Evolutionary conservation across 371 early-diverging fungal species (phyloP).

Genomic region (Mucor circinelloides): DNA sequence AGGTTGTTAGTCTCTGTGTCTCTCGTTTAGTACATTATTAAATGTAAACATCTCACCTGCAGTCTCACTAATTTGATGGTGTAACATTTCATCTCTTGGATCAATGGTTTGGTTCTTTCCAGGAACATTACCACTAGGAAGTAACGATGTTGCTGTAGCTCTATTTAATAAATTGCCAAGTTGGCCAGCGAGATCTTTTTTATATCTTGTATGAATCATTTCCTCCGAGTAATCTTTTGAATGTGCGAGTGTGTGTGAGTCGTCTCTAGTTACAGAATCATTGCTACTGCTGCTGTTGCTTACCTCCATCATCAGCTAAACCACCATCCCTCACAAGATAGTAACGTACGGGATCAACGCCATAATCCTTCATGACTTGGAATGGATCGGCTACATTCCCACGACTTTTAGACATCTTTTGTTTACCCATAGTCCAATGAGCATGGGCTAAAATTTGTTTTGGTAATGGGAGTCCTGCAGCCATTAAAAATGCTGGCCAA

Average conservation of each 20-base stretch:
- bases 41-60: conserved; percentile 41
- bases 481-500: conserved; percentile 95
- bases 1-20: neutral
- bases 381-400: conserved; percentile 93
- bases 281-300: neutral
- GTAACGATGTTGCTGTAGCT: conserved; percentile 57
- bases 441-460: conserved; percentile 86
- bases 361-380: conserved; percentile 68
- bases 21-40: neutral
- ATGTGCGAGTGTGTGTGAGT: too few species aligned
- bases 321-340: conserved; percentile 91
- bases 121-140: conserved; percentile 57
- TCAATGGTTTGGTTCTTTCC: conserved; percentile 17
- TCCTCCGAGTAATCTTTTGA: conserved; percentile 74
- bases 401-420: conserved; percentile 93
- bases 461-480: conserved; percentile 80
- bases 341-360: conserved; percentile 89
- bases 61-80: conserved; percentile 33
- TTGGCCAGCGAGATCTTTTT: conserved; percentile 81
- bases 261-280: too few species aligned
- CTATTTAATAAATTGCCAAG: conserved; percentile 88
- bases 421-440: conserved; percentile 88
- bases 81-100: conserved; percentile 42
- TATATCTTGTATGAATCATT: conserved; percentile 68
- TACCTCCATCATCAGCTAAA: conserved; percentile 79